phyloP scores from a whole-genome alignment of 2,329 filamentous ascomycete genomes.

The Aspergillus nomiae region DNA sequence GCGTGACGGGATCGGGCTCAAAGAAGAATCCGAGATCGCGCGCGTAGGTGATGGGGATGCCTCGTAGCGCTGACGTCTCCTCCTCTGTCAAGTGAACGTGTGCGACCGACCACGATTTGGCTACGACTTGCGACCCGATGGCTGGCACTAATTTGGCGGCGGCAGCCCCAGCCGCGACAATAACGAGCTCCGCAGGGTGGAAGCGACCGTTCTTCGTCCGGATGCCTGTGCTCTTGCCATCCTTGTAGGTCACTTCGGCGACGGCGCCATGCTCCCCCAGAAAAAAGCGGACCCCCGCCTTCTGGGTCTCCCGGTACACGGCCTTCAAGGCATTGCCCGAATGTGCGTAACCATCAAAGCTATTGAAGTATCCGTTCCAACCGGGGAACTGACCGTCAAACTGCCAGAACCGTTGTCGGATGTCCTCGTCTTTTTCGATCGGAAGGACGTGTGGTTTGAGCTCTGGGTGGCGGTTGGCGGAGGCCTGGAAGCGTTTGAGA shows the following conservation, averaged over 20 bases:
- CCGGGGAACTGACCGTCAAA: slow-evolving; percentile 52
- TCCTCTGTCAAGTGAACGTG: slow-evolving; percentile 60
- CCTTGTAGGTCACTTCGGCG: slow-evolving; percentile 43
- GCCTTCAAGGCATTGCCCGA: slow-evolving; percentile 54
- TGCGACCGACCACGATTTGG: slow-evolving; percentile 61
- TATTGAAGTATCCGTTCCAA: slow-evolving; percentile 63
- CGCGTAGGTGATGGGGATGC: slow-evolving; percentile 63
- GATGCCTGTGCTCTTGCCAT: slow-evolving; percentile 33
- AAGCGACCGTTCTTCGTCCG: slow-evolving; percentile 42
- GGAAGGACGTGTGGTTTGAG: slow-evolving; percentile 45
- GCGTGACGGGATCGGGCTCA: slow-evolving; percentile 62
- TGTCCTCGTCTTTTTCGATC: slow-evolving; percentile 41
- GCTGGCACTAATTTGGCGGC: slow-evolving; percentile 52
- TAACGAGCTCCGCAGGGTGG: slow-evolving; percentile 44
- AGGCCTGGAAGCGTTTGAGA: slow-evolving; percentile 45
- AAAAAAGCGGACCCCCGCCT: slow-evolving; percentile 46
- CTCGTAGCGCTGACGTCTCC: slow-evolving; percentile 56
- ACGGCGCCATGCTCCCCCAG: slow-evolving; percentile 45
- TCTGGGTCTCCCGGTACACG: slow-evolving; percentile 47
- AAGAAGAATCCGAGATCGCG: slow-evolving; percentile 68
- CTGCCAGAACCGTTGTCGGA: slow-evolving; percentile 51
- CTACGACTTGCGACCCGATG: slow-evolving; percentile 54
- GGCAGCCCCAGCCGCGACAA: slow-evolving; percentile 57
- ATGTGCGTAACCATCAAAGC: slow-evolving; percentile 60
- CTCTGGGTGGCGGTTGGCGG: slow-evolving; percentile 34